Conservation (phyloP, 2,329 filamentous ascomycete species). For the Cercospora sp. region DNA sequence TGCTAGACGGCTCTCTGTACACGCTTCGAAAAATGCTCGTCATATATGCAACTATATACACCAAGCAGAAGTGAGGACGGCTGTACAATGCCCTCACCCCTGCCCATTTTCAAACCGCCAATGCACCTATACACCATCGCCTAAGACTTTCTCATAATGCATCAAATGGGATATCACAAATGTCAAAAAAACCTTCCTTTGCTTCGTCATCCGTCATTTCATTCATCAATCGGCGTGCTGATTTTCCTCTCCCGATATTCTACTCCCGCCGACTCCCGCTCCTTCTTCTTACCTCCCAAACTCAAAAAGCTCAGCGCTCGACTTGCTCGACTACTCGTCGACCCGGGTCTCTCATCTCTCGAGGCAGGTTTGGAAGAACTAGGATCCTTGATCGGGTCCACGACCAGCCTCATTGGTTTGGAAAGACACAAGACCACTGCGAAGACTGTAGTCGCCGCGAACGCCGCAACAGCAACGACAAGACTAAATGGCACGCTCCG, state of each 20-base stretch:
- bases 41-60: constrained; percentile 10
- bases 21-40: not conserved
- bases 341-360: constrained; percentile 24
- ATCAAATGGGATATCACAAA: constrained; percentile 3
- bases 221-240: constrained; percentile 10
- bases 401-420: constrained; percentile 50
- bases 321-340: constrained; percentile 35
- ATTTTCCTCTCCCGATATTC: constrained; percentile 32
- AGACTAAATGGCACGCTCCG: constrained; percentile 51
- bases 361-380: constrained; percentile 8
- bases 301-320: constrained; percentile 37
- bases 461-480: constrained; percentile 55
- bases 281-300: constrained; percentile 31
- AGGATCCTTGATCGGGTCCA: constrained; percentile 40
- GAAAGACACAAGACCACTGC: constrained; percentile 56
- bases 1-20: too few species aligned
- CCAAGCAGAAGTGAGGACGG: not conserved
- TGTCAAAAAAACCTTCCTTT: constrained; percentile 1
- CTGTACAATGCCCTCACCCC: constrained; percentile 2
- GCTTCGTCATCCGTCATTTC: not conserved
- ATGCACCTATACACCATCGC: constrained; percentile 3
- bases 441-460: constrained; percentile 53
- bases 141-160: not conserved
- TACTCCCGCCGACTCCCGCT: constrained; percentile 21
- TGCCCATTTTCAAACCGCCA: not conserved